Evolutionary conservation across 2,329 filamentous ascomycete genomes (phyloP).

Genomic region (Aspergillus cejpii): DNA sequence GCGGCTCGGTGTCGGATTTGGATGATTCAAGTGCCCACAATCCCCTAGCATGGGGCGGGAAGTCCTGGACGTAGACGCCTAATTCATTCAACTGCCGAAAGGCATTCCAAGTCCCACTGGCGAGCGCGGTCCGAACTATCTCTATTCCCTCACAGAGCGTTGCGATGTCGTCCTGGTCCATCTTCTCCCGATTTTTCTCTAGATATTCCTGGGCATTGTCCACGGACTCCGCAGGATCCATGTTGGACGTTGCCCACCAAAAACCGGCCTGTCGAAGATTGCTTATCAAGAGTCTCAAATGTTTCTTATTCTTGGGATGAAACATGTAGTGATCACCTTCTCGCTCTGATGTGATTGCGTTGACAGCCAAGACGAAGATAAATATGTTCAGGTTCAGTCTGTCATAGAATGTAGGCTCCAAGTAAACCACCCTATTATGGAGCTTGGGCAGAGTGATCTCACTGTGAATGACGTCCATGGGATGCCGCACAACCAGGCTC

Average conservation of each 20-base stretch:
- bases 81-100: slow-evolving; percentile 70
- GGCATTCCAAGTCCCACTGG: slow-evolving; percentile 57
- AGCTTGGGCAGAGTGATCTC: slow-evolving; percentile 64
- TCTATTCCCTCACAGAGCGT: slow-evolving; percentile 60
- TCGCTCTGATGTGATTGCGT: slow-evolving; percentile 80
- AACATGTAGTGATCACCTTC: slow-evolving; percentile 85
- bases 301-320: slow-evolving; percentile 63
- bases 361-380: slow-evolving; percentile 73
- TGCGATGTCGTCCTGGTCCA: slow-evolving; percentile 54
- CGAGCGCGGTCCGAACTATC: slow-evolving; percentile 54
- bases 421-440: slow-evolving; percentile 61
- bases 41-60: slow-evolving; percentile 54
- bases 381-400: slow-evolving; percentile 78
- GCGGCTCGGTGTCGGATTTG: slow-evolving; percentile 37
- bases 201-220: slow-evolving; percentile 64
- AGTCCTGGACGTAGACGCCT: slow-evolving; percentile 62
- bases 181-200: slow-evolving; percentile 52
- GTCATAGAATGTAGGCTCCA: slow-evolving; percentile 80
- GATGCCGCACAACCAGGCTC: slow-evolving; percentile 74
- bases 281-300: slow-evolving; percentile 60
- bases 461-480: slow-evolving; percentile 59
- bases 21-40: slow-evolving; percentile 61
- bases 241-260: slow-evolving; percentile 71
- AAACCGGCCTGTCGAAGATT: slow-evolving; percentile 82
- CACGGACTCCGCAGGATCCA: slow-evolving; percentile 58